These are phyloP conservation scores for Grigorovia jiainica DNA, from an alignment of 805 yeast genomes.

Conservation along the genomic window DNA sequence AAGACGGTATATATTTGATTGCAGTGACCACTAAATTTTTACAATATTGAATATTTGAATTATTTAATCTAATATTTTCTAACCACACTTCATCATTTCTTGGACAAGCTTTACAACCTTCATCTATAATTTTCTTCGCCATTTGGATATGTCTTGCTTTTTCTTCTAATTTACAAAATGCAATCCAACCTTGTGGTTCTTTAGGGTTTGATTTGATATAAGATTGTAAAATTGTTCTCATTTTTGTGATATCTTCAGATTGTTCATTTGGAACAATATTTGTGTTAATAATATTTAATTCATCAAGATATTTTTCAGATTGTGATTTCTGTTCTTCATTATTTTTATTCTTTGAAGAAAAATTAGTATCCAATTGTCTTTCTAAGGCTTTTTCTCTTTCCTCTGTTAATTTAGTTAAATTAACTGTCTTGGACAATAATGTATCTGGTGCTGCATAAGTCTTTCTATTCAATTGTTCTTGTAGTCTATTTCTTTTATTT, in stretches of 20 bases:
- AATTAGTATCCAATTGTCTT: slow-evolving; percentile 39
- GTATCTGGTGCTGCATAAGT: slow-evolving; percentile 79
- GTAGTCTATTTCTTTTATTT: slow-evolving; percentile 61
- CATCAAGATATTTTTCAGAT: slow-evolving; percentile 33
- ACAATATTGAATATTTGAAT: slow-evolving; percentile 34
- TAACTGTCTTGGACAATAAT: slow-evolving; percentile 36
- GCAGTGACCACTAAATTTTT: slow-evolving; percentile 59
- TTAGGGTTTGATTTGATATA: slow-evolving; percentile 63
- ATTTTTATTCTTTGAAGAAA: slow-evolving; percentile 8
- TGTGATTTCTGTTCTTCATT: slow-evolving; percentile 19
- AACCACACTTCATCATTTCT: slow-evolving; percentile 71
- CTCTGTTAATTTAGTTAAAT: slow-evolving; percentile 45
- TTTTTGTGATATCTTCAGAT: slow-evolving; percentile 49
- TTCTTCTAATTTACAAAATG: slow-evolving; percentile 72
- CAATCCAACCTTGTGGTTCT: slow-evolving; percentile 76
- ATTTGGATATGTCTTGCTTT: slow-evolving; percentile 42
- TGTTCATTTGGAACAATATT: slow-evolving; percentile 15
- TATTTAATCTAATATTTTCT: slow-evolving; percentile 59
- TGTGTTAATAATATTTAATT: slow-evolving; percentile 21
- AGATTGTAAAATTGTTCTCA: slow-evolving; percentile 53
- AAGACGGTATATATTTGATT: slow-evolving; percentile 43
- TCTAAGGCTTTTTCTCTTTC: slow-evolving; percentile 55
- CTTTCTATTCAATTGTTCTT: slow-evolving; percentile 54
- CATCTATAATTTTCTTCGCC: slow-evolving; percentile 55
- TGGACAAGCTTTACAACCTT: slow-evolving; percentile 68